Conservation (phyloP, 805 yeast species). For the Kodamaea nitidulidarum region DNA sequence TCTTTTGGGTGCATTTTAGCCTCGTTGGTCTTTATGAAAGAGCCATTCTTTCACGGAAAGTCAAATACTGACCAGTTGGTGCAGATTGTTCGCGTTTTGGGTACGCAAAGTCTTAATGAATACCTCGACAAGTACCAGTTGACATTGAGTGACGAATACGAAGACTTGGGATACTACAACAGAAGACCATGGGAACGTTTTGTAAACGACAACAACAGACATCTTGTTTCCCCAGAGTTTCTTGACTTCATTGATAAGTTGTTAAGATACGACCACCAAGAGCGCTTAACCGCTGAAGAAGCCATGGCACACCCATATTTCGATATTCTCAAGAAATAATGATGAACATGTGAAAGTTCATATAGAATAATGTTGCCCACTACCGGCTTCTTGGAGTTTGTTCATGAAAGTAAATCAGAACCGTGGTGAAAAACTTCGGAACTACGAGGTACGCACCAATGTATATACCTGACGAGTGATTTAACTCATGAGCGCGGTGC, state of each 20-base stretch:
- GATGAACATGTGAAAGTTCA: too few relatives aligned
- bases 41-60: constrained; percentile 89
- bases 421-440: too few relatives aligned
- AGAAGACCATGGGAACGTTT: constrained; percentile 67
- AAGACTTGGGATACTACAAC: constrained; percentile 64
- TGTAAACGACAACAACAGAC: constrained; percentile 50
- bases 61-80: constrained; percentile 90
- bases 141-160: constrained; percentile 71
- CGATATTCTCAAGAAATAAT: constrained; percentile 25
- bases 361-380: too few relatives aligned
- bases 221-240: constrained; percentile 50
- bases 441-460: too few relatives aligned
- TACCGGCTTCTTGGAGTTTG: too few relatives aligned
- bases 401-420: too few relatives aligned
- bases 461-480: too few relatives aligned
- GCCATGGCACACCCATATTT: constrained; percentile 78
- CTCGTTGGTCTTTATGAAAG: constrained; percentile 80
- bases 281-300: constrained; percentile 81
- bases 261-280: constrained; percentile 81
- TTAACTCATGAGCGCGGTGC: too few relatives aligned
- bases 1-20: constrained; percentile 90
- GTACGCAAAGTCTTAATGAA: constrained; percentile 67
- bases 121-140: constrained; percentile 70
- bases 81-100: constrained; percentile 82
- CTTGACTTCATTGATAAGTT: constrained; percentile 70